Conservation (phyloP, 345 rosid genomes). For the Excoecaria cochinchinensis region DNA sequence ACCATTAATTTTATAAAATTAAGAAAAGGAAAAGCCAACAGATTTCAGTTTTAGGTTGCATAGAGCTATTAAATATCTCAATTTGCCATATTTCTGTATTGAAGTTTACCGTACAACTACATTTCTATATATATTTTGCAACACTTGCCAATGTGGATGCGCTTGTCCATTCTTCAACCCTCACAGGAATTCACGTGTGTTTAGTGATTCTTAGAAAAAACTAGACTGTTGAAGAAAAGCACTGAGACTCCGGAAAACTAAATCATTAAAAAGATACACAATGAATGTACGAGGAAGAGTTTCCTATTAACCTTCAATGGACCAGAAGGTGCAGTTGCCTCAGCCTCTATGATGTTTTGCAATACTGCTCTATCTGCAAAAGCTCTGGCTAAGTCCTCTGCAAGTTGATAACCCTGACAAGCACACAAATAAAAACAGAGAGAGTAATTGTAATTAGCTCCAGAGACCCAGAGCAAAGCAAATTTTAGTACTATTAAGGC, state of each 20-base stretch:
- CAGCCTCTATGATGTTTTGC: constrained; percentile 59
- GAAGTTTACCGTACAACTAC: too few relatives aligned
- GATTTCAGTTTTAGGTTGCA: too few relatives aligned
- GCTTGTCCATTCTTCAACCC: too few relatives aligned
- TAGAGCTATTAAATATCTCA: too few relatives aligned
- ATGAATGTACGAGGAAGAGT: background rate
- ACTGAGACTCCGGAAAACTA: background rate
- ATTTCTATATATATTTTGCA: too few relatives aligned
- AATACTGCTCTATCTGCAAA: constrained; percentile 73
- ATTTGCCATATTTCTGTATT: too few relatives aligned
- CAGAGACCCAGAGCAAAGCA: constrained; percentile 40
- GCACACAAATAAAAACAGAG: background rate
- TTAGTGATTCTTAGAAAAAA: background rate
- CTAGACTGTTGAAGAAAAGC: background rate
- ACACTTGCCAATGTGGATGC: too few relatives aligned
- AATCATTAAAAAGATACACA: background rate
- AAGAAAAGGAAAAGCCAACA: too few relatives aligned
- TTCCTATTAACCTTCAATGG: constrained; percentile 3
- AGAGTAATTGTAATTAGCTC: constrained; percentile 11
- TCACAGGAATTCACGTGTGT: too few relatives aligned
- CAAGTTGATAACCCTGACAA: constrained; percentile 69
- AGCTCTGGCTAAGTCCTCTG: constrained; percentile 90
- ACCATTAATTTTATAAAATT: too few relatives aligned
- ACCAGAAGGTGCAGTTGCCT: constrained; percentile 40
- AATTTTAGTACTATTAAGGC: constrained; percentile 28